Evolutionary conservation across 2,329 filamentous ascomycete genomes (phyloP), one percentile per base, ranked within the genome.

Genomic region (Monosporascus sp.): DNA sequence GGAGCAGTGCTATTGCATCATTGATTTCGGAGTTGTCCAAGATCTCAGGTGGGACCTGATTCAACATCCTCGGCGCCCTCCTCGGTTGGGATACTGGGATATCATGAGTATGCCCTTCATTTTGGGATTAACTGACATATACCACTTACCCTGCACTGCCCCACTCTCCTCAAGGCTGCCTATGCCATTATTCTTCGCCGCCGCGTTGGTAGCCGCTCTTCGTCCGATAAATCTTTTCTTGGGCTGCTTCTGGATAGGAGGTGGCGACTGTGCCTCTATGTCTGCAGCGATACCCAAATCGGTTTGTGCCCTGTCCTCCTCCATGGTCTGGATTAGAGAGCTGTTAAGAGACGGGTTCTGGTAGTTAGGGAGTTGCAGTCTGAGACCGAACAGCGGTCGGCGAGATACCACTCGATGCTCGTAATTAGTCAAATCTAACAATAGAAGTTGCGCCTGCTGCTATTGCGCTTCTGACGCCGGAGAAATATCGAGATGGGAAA

Each of bases 141-240:
- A 38, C 35, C 27, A 69, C 72, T 66, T 78, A 87, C 89, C 82
- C 79, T 88, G 84, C 60, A 91, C 82, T 17, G 86, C 80, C 52
- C 83, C 82, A 61, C 78, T 83, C 54, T 85, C 83, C 59, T 86
- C 82, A 44, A 70, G 79, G 26, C 60, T 64, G 52, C 65, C 58
- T 16, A 58, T 59, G 27, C 64, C 70, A 57, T 46, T 46, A 7
- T 70, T 73, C 64, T 76, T 78, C 54, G 77, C 71, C 43, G 77
- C 71, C 41, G 80, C 75, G 61, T 82, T 79, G 64, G 86, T 82
- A 56, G 89, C 89, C 22, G 89, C 82, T 63, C 87, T 84, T 60
- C 91, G 81, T 31, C 94, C 94, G 19, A 99, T 87, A 62, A 99
- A 99, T 54, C 93, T 84, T 72, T 93, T 92, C 76, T 89, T 96